Conservation (phyloP, 2,329 filamentous ascomycete species). For the Cladosporium sp. region DNA sequence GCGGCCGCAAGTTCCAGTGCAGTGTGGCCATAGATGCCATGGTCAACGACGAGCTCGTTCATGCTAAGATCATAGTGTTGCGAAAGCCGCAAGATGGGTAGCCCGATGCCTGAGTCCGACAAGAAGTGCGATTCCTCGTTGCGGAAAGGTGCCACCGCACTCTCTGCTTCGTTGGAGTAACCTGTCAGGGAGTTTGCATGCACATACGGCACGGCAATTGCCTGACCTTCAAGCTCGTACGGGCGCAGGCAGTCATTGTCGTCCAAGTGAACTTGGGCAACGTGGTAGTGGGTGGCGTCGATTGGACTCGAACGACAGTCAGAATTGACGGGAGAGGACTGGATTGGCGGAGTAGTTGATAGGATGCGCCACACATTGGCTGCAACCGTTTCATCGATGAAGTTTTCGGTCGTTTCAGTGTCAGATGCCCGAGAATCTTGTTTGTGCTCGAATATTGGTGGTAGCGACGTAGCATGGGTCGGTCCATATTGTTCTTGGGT, state of each 20-base stretch:
- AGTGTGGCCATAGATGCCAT: neutral
- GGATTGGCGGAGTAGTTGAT: neutral
- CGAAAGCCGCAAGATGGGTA: conserved; percentile 16
- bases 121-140: conserved; percentile 11
- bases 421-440: no score
- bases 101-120: conserved; percentile 18
- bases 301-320: no score
- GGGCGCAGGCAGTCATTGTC: neutral
- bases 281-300: neutral
- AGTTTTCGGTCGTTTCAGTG: no score
- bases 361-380: conserved; percentile 26
- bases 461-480: no score
- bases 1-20: neutral
- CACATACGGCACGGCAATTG: conserved; percentile 20
- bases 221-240: conserved; percentile 21
- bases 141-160: neutral
- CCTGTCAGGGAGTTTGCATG: conserved; percentile 28
- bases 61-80: conserved; percentile 11
- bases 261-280: neutral
- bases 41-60: conserved; percentile 22
- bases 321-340: no score
- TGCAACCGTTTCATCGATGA: conserved; percentile 11
- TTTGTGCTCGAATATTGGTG: no score
- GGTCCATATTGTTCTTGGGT: no score
- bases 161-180: conserved; percentile 19